Percentiles rank a stretch among this genome's conserved stretches.
Evolutionary conservation across 257 asterid genomes (phyloP).

Genomic region (Verbena officinalis): DNA sequence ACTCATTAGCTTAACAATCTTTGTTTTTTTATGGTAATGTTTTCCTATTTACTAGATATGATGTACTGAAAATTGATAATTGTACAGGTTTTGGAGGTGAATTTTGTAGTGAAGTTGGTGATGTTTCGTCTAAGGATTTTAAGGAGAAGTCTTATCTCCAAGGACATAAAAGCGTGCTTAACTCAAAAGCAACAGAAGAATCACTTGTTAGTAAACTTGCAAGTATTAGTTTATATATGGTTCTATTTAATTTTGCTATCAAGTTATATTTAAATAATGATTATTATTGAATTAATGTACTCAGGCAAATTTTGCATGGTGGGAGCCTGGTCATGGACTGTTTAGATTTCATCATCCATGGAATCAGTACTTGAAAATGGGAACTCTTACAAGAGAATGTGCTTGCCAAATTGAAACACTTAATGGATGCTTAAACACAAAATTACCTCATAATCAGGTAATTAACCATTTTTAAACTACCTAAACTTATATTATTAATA

Average conservation of each 20-base stretch:
- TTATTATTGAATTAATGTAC: neutral
- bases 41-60: too few relatives aligned
- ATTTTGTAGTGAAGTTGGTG: conserved; percentile 25
- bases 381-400: conserved; percentile 54
- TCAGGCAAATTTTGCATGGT: conserved; percentile 78
- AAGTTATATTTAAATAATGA: too few relatives aligned
- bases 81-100: conserved; percentile 52
- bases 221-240: too few relatives aligned
- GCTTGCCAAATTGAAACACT: conserved; percentile 69
- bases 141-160: conserved; percentile 39
- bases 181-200: conserved; percentile 63
- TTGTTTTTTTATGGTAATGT: neutral
- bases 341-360: conserved; percentile 61
- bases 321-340: conserved; percentile 71
- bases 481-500: neutral
- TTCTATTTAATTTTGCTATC: too few relatives aligned
- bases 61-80: neutral
- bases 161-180: conserved; percentile 43
- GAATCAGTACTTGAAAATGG: conserved; percentile 67
- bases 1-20: neutral
- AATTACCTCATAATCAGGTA: conserved; percentile 37
- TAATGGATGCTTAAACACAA: conserved; percentile 30
- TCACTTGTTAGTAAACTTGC: conserved; percentile 47
- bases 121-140: conserved; percentile 17
- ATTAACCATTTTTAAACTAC: neutral